Percentiles rank a stretch among this genome's conserved stretches.
Evolutionary conservation across 768 basidiomycete genomes (phyloP).

Genomic region (Chalciporus pseudorubinellus): DNA sequence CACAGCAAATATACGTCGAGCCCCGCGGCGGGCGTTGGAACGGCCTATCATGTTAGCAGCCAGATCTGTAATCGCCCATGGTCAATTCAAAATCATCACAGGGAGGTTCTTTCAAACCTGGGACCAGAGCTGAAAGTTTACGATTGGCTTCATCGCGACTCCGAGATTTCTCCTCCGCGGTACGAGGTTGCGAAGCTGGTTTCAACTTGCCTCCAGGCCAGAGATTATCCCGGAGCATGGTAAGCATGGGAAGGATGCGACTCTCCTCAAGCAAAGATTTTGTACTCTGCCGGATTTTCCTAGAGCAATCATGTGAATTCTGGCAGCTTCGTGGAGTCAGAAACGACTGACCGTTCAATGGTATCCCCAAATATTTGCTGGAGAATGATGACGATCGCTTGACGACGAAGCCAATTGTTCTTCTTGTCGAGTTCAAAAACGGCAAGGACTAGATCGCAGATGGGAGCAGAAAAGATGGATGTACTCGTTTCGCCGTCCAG

Average conservation of each 20-base stretch:
- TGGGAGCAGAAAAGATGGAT: conserved; percentile 88
- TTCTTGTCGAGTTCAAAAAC: conserved; percentile 94
- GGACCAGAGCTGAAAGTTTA: conserved; percentile 87
- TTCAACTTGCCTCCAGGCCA: conserved; percentile 87
- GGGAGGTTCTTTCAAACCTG: conserved; percentile 50
- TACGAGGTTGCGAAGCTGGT: conserved; percentile 59
- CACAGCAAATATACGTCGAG: conserved; percentile 88
- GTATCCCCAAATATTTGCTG: conserved; percentile 96
- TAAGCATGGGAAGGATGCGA: conserved; percentile 66
- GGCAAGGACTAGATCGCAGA: conserved; percentile 90
- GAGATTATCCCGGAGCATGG: conserved; percentile 64
- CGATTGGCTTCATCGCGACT: conserved; percentile 87
- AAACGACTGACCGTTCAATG: conserved; percentile 75
- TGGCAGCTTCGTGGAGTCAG: not conserved
- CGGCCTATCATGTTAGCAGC: conserved; percentile 99
- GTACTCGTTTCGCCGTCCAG: conserved; percentile 86
- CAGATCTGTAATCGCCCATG: conserved; percentile 54
- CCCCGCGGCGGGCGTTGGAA: conserved; percentile 90
- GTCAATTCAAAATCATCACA: not conserved
- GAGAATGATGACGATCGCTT: conserved; percentile 93
- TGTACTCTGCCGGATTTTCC: conserved; percentile 84
- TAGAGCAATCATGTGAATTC: conserved; percentile 31
- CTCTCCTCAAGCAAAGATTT: conserved; percentile 63
- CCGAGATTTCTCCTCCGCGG: conserved; percentile 72
- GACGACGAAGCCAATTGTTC: conserved; percentile 93